These are phyloP conservation scores for Byssothecium circinans DNA, from an alignment of 2,329 filamentous ascomycete species.

Conservation along the genomic window DNA sequence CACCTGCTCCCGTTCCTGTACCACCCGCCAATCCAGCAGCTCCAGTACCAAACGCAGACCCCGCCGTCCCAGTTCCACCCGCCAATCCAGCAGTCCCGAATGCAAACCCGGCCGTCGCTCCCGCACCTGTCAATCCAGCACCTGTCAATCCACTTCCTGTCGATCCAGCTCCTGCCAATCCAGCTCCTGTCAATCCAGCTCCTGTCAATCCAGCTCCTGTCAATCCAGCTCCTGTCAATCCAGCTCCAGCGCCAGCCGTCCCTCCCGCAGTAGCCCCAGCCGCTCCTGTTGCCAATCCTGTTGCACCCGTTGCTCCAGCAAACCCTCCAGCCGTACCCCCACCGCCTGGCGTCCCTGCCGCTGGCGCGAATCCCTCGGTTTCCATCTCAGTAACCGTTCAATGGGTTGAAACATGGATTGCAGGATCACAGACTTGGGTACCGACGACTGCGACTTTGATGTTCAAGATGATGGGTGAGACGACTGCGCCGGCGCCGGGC, in stretches of 20 bases:
- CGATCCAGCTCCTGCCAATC: too few species aligned
- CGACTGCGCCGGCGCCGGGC: conserved; percentile 27
- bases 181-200: neutral
- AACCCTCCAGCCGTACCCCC: neutral
- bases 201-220: neutral
- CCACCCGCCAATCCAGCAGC: neutral
- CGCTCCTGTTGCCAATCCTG: conserved; percentile 3
- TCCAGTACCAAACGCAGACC: too few species aligned
- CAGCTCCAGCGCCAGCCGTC: conserved; percentile 5
- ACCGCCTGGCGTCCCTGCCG: neutral
- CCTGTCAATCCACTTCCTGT: neutral
- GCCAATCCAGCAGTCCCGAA: neutral
- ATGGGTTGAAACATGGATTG: conserved; percentile 38
- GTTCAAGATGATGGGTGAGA: conserved; percentile 26
- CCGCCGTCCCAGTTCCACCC: neutral
- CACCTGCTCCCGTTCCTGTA: neutral
- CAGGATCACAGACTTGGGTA: conserved; percentile 35
- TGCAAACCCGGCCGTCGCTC: neutral
- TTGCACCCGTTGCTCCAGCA: neutral
- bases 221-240: conserved; percentile 1
- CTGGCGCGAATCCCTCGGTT: conserved; percentile 3
- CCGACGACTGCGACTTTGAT: conserved; percentile 33
- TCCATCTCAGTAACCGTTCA: conserved; percentile 34
- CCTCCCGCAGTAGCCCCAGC: neutral
- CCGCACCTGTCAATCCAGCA: neutral